These are phyloP conservation scores for Jamesozyma rosinii DNA, from an alignment of 805 yeast species.

Conservation along the genomic window DNA sequence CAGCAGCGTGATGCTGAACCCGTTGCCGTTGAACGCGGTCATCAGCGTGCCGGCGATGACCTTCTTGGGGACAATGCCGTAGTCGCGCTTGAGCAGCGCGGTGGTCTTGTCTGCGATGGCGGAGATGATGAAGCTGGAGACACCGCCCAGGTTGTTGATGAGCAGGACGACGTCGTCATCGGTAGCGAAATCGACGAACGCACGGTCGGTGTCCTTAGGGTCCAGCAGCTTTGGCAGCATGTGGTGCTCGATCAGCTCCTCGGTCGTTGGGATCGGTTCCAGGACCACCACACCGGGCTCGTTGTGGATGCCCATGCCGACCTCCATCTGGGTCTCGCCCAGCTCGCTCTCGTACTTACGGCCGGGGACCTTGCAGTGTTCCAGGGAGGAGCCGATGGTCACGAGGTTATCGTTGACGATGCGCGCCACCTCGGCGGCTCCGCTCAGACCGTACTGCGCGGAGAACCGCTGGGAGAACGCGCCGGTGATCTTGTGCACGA, in stretches of 20 bases:
- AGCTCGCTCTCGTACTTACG: conserved; percentile 48
- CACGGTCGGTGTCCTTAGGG: conserved; percentile 61
- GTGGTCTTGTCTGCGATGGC: conserved; percentile 59
- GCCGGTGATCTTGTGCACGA: conserved; percentile 80
- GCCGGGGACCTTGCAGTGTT: conserved; percentile 86
- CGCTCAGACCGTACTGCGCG: conserved; percentile 38
- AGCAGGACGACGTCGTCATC: conserved; percentile 63
- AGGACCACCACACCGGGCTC: conserved; percentile 70
- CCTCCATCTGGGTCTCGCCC: conserved; percentile 59
- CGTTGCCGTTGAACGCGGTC: conserved; percentile 87
- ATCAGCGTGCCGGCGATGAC: conserved; percentile 70
- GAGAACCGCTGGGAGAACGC: conserved; percentile 46
- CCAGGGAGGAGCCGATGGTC: conserved; percentile 83
- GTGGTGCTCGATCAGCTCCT: conserved; percentile 44
- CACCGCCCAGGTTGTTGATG: conserved; percentile 84
- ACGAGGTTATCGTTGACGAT: conserved; percentile 57
- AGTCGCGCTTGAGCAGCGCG: conserved; percentile 42
- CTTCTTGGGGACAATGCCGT: conserved; percentile 55
- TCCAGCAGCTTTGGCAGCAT: conserved; percentile 57
- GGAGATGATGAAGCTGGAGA: conserved; percentile 68
- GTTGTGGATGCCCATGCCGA: conserved; percentile 94
- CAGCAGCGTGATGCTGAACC: conserved; percentile 75
- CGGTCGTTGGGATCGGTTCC: conserved; percentile 57
- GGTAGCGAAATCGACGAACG: conserved; percentile 59
- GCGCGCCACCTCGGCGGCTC: conserved; percentile 50